Evolutionary conservation across 2,329 filamentous ascomycete genomes (phyloP), one percentile per base, ranked within the genome.

Genomic region (Aspergillus novoparasiticus): DNA sequence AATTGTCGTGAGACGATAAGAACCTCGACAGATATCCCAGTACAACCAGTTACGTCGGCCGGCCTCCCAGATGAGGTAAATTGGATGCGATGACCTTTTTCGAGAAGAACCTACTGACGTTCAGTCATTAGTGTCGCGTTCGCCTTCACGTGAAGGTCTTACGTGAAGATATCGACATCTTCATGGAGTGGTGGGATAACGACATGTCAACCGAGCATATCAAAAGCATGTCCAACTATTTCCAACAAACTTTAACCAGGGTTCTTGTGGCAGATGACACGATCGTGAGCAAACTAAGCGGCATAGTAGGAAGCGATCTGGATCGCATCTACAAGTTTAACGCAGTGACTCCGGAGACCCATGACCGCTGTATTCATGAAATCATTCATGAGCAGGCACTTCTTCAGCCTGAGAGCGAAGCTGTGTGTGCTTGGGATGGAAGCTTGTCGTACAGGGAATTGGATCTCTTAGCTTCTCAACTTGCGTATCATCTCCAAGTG

Each of bases 231-330:
- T 81, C 83, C 19, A 79, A 80, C 62, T 84, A 83, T 0, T 86
- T 89, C 51, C 84, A 85, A 45, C 80, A 82, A 28, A 82, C 86
- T 0, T 73, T 88, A 19, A 75, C 80, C 14, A 74, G 80, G 21
- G 79, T 86, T 2, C 65, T 87, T 14, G 74, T 78, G 2, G 71
- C 74, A 4, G 80, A 82, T 0, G 76, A 79, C 11, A 76, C 75
- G 19, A 73, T 76, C 4, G 75, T 86, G 57, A 80, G 76, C 6
- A 75, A 84, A 23, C 73, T 84, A 30, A 82, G 86, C 70, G 76
- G 86, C 3, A 86, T 88, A 67, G 86, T 81, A 14, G 82, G 85
- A 55, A 78, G 82, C 10, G 86, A 89, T 66, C 83, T 83, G 64
- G 78, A 82, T 5, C 84, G 86, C 60, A 82, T 88, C 48, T 71